Conservation (phyloP, 208 protist genomes). For the Wallacemonas sp. region DNA sequence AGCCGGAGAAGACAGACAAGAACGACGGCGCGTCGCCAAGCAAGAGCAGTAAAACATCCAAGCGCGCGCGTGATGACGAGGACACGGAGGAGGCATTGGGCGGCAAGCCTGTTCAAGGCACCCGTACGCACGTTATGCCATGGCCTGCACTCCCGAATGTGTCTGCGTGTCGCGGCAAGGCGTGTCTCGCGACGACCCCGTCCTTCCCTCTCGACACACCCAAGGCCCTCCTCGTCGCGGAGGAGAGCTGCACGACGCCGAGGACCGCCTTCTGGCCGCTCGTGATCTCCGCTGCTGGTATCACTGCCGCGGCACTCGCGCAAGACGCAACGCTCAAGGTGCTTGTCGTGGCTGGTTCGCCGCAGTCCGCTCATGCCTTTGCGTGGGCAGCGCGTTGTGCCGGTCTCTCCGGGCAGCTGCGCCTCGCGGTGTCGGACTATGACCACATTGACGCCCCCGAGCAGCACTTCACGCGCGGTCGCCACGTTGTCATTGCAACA, state of each 20-base stretch:
- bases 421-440: conserved; percentile 34
- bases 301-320: conserved; percentile 13
- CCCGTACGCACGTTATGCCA: conserved; percentile 13
- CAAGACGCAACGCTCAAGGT: conserved; percentile 25
- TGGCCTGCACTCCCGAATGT: conserved; percentile 45
- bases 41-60: conserved; percentile 16
- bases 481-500: conserved; percentile 58
- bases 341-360: conserved; percentile 53
- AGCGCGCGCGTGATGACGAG: conserved; percentile 16
- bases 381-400: conserved; percentile 73
- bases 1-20: conserved; percentile 3
- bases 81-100: neutral
- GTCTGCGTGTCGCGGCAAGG: conserved; percentile 13
- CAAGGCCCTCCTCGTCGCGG: conserved; percentile 28
- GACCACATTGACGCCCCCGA: conserved; percentile 16
- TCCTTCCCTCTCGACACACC: conserved; percentile 32
- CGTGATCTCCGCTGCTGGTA: conserved; percentile 37
- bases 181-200: conserved; percentile 29
- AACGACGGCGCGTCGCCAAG: conserved; percentile 8
- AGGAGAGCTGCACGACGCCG: neutral
- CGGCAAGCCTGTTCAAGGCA: neutral
- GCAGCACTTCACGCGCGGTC: conserved; percentile 33
- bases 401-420: conserved; percentile 42
- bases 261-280: conserved; percentile 50
- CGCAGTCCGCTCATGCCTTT: conserved; percentile 72